Evolutionary conservation across 202 grass and related monocot genomes (phyloP), one percentile per base, ranked within the genome.

Genomic region (Hordeum pubiflorum): DNA sequence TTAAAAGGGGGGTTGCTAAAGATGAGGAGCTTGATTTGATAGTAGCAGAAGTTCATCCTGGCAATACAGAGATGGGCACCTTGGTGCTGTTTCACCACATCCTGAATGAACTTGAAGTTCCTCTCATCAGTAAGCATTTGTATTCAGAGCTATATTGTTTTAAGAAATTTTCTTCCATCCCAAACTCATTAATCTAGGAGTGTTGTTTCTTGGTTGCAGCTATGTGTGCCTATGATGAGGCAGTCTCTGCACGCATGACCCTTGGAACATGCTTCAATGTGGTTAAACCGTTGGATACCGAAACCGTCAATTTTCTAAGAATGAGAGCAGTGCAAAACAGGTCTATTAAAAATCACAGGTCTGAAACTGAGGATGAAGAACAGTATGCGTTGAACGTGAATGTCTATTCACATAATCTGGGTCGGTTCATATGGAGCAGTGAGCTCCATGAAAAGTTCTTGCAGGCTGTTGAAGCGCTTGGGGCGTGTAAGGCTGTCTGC

Each of bases 361-460:
- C 23, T 62, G 50, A 76, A 39, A 76, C 15, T 29, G 20, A 62
- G 56, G 40, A 41, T 55, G 23, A 80, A 69, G 69, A 81, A 15
- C 18, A 63, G 44, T 20, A 83, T 55, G 73, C 40, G 15, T 10
- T 3, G 14, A 72, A 54, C 17, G 5, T 17, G 13, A 14, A 23
- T 36, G 5, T 4, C 33, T 23, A n/a, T 76, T 54, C 69, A 54
- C 31, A 65, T 23, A 82, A 85, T 32, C 26, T 5, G 2, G 33
- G 40, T 76, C 15, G 21, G 31, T 20, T 76, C 26, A 32, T 0
- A 67, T 89, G 83, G 87, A 85, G 24, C 40, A n/a, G 8, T 26
- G 63, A 86, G 3, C 83, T 89, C 50, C 83, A 86, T 46, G 83
- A 73, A 9, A 89, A 58, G 56, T 89, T 89, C 87, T 66, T 86